These are phyloP conservation scores for Poa annua DNA, from an alignment of 176 grass and related monocot species.

Conservation along the genomic window DNA sequence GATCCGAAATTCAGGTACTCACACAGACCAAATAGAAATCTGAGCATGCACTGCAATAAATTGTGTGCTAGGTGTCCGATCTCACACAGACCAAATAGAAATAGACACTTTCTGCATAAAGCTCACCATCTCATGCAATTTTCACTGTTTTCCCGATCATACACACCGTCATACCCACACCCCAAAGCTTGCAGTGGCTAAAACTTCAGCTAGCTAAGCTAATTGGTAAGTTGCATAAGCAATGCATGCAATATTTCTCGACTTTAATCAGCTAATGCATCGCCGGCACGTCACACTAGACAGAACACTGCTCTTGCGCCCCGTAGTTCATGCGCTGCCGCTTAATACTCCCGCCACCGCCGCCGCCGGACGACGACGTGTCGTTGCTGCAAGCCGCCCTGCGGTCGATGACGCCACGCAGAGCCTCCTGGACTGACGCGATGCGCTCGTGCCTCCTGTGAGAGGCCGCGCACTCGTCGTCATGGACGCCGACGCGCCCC, in stretches of 20 bases:
- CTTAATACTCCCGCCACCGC: slow-evolving; percentile 64
- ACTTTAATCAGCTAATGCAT: neutral
- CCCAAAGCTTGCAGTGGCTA: slow-evolving; percentile 18
- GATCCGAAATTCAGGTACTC: too few species aligned
- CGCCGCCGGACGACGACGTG: slow-evolving; percentile 58
- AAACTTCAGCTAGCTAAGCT: slow-evolving; percentile 24
- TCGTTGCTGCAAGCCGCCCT: slow-evolving; percentile 58
- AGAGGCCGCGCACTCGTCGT: slow-evolving; percentile 27
- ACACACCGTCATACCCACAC: slow-evolving; percentile 56
- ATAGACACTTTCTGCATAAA: slow-evolving; percentile 62
- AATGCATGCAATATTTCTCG: slow-evolving; percentile 27
- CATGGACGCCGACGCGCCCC: neutral
- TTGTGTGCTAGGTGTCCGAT: too few species aligned
- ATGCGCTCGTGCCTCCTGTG: slow-evolving; percentile 69
- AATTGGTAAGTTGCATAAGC: slow-evolving; percentile 11
- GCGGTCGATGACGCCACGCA: slow-evolving; percentile 75
- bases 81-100: slow-evolving; percentile 11
- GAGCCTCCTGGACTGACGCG: slow-evolving; percentile 79
- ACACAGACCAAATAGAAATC: too few species aligned
- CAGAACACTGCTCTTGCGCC: slow-evolving; percentile 55
- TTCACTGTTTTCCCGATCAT: slow-evolving; percentile 1
- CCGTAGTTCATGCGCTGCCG: slow-evolving; percentile 87
- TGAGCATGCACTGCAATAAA: too few species aligned
- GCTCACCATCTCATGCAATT: slow-evolving; percentile 53
- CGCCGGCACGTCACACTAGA: slow-evolving; percentile 39